Evolutionary conservation across 2,329 filamentous ascomycete genomes (phyloP).

Genomic region (Clonostachys chloroleuca): DNA sequence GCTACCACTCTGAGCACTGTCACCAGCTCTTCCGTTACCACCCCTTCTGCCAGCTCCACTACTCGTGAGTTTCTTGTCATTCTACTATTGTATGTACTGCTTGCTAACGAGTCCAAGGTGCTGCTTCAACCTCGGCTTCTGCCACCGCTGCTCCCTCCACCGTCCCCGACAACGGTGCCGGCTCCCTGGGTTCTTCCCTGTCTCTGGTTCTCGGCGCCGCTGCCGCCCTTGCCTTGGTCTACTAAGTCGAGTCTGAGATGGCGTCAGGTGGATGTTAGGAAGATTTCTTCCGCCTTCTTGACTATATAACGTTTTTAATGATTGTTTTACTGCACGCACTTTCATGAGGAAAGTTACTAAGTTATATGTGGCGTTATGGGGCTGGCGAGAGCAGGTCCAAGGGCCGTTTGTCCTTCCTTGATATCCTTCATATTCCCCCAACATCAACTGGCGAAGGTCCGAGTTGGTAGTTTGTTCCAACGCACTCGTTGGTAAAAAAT

Average conservation of each 20-base stretch:
- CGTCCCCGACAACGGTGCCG: conserved; percentile 19
- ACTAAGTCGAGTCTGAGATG: conserved; percentile 8
- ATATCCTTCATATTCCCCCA: too few species aligned
- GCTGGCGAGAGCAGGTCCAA: too few species aligned
- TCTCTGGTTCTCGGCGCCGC: conserved; percentile 24
- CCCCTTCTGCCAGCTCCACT: conserved; percentile 1
- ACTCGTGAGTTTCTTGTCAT: neutral
- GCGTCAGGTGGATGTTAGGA: neutral
- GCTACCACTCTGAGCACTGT: conserved; percentile 2
- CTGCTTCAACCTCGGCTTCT: conserved; percentile 10
- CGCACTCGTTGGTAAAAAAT: too few species aligned
- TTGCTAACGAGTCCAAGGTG: neutral
- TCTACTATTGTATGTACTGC: too few species aligned
- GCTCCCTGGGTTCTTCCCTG: conserved; percentile 20
- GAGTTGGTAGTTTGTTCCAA: too few species aligned
- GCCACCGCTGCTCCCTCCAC: neutral
- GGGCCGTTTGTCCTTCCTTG: too few species aligned
- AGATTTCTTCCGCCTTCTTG: neutral
- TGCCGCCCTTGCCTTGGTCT: conserved; percentile 22
- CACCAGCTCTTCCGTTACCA: conserved; percentile 9
- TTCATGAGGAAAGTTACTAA: too few species aligned
- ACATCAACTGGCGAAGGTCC: too few species aligned
- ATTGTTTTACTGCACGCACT: neutral
- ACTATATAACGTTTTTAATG: neutral
- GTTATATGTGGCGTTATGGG: neutral